Percentiles rank a stretch among this genome's conserved stretches.
Conservation (phyloP, 805 yeast species). For the Candida yuanshanica region DNA sequence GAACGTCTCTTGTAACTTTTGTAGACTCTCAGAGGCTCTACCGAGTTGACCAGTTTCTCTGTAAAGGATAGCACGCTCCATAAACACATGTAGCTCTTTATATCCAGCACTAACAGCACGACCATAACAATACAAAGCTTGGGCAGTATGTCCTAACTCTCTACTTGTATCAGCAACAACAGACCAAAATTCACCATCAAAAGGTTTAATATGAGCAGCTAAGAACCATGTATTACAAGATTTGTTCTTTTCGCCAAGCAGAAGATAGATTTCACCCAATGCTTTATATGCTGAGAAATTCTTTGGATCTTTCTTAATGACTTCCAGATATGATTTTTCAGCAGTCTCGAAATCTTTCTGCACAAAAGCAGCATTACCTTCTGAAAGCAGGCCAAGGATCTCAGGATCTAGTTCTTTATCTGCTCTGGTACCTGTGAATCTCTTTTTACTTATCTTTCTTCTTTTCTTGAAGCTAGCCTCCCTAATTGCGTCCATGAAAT, state of each 20-base stretch:
- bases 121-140: conserved; percentile 74
- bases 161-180: conserved; percentile 64
- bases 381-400: conserved; percentile 56
- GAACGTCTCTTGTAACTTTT: conserved; percentile 45
- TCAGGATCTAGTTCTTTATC: conserved; percentile 61
- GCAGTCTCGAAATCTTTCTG: conserved; percentile 55
- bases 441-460: conserved; percentile 29
- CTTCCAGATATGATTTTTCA: conserved; percentile 54
- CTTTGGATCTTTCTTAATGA: conserved; percentile 69
- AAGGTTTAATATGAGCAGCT: conserved; percentile 72
- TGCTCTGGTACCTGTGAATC: conserved; percentile 26
- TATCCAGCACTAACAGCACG: conserved; percentile 48
- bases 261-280: conserved; percentile 74
- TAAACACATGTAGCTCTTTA: conserved; percentile 49
- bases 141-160: conserved; percentile 62
- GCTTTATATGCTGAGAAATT: conserved; percentile 84
- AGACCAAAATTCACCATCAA: conserved; percentile 75
- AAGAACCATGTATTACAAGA: conserved; percentile 78
- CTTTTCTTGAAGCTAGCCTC: conserved; percentile 54
- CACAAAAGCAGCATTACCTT: conserved; percentile 80
- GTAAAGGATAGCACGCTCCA: conserved; percentile 62
- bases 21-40: conserved; percentile 70
- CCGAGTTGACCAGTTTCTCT: conserved; percentile 60
- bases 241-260: conserved; percentile 60
- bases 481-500: conserved; percentile 57